Evolutionary conservation across 768 basidiomycete species (phyloP), one percentile per base, ranked within the genome.

Genomic region (Dictyophora rubrovolvata): DNA sequence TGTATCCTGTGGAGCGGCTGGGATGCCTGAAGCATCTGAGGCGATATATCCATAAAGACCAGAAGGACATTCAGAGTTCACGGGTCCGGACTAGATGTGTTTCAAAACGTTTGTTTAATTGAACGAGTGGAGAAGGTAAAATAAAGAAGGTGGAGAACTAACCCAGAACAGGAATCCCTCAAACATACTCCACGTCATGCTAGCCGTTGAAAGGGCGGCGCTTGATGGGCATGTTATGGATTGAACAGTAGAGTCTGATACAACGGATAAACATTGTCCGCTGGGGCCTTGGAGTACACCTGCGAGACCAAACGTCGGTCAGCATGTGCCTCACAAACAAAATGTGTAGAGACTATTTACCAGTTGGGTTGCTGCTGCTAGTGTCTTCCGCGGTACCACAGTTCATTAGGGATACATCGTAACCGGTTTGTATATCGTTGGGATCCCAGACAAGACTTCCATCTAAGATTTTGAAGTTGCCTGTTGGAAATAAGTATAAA

Each of bases 21-120:
- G 55, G 8, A 28, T n/a, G 37, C 55, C 55, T 22, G 55, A 56
- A 21, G 55, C 47, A 22, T 48, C 46, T 5, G n/a, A 14, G 3
- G 55, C 55, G 6, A 48, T 35, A 49, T 56, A 56, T 28, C 55
- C 55, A 48, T 56, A 56, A 35, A 56, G 23, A 35, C 55, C 55
- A 21, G 55, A 49, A 17, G 55, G 20, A 20, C 55, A 56, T 28
- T 36, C 23, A 20, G 55, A 20, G 10, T 21, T 56, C 14, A 22
- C 17, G 11, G n/a, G 54, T 8, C 23, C 34, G 47, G 18, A 17
- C 34, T 55, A 3, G 6, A 20, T 9, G 17, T 18, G 1, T 4
- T 42, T 23, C 8, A 34, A n/a, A 36, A 54, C 22, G 21, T 28
- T n/a, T n/a, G n/a, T n/a, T n/a, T n/a, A n/a, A n/a, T n/a, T n/a